Evolutionary conservation across 441 rosid genomes (phyloP).

Genomic region (Jatropha multifida): DNA sequence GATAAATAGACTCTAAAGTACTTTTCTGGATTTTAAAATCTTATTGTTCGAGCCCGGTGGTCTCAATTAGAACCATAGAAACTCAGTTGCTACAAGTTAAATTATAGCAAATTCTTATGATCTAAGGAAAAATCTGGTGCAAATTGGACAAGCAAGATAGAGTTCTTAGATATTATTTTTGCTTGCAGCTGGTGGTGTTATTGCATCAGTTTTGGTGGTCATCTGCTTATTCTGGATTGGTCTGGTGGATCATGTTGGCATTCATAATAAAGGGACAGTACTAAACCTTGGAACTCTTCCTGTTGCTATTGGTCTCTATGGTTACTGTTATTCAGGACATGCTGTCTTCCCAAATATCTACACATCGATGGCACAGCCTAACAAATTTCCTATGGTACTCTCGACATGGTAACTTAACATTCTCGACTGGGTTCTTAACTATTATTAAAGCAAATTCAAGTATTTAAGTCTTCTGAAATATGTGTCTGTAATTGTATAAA

Average conservation of each 20-base stretch:
- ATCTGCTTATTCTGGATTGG: slow-evolving; percentile 89
- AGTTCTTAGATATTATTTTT: not conserved
- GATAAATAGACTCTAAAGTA: too few relatives aligned
- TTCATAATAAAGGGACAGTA: slow-evolving; percentile 57
- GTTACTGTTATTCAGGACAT: slow-evolving; percentile 93
- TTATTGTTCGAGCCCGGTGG: not conserved
- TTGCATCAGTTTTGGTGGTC: slow-evolving; percentile 76
- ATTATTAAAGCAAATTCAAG: not conserved
- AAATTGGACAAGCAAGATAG: not conserved
- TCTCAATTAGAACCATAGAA: not conserved
- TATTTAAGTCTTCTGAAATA: too few relatives aligned
- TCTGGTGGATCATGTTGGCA: slow-evolving; percentile 62
- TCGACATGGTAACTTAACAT: slow-evolving; percentile 48
- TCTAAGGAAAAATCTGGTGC: not conserved
- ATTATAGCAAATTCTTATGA: not conserved
- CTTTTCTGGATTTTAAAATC: not conserved
- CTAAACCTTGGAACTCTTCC: slow-evolving; percentile 74
- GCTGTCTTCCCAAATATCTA: slow-evolving; percentile 94
- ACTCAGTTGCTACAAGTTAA: not conserved
- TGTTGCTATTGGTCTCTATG: slow-evolving; percentile 89
- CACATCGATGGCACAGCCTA: slow-evolving; percentile 80
- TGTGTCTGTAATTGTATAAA: not conserved
- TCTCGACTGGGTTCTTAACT: not conserved
- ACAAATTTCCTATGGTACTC: slow-evolving; percentile 67
- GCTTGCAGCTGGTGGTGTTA: slow-evolving; percentile 84